Evolutionary conservation across 2,329 filamentous ascomycete genomes (phyloP).

Genomic region (Penicillium occitanis): DNA sequence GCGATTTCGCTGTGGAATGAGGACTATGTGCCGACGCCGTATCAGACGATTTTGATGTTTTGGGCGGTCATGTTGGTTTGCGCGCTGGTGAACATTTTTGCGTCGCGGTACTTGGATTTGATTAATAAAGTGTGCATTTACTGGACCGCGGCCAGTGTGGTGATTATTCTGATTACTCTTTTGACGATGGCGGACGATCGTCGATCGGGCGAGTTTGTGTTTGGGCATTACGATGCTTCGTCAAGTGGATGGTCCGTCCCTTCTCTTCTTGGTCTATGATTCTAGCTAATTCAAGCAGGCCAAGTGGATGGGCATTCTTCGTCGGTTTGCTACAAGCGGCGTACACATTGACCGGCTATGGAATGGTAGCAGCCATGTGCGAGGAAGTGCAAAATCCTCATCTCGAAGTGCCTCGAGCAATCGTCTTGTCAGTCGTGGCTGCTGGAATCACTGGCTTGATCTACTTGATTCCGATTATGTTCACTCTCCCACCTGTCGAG

Average conservation of each 20-base stretch:
- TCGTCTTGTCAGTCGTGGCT: conserved; percentile 67
- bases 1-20: conserved; percentile 71
- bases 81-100: conserved; percentile 65
- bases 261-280: neutral
- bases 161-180: conserved; percentile 67
- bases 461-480: conserved; percentile 72
- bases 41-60: conserved; percentile 70
- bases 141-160: conserved; percentile 65
- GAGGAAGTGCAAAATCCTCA: conserved; percentile 70
- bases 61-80: conserved; percentile 69
- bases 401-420: conserved; percentile 68
- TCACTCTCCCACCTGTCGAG: conserved; percentile 69
- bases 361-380: conserved; percentile 71
- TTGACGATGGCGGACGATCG: conserved; percentile 60
- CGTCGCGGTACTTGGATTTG: conserved; percentile 61
- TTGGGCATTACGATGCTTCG: conserved; percentile 66
- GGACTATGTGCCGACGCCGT: conserved; percentile 64
- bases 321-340: conserved; percentile 66
- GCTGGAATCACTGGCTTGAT: conserved; percentile 65
- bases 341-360: conserved; percentile 57
- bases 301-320: conserved; percentile 69
- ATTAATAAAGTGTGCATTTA: conserved; percentile 74
- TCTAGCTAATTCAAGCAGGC: conserved; percentile 39
- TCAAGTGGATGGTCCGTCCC: conserved; percentile 59
- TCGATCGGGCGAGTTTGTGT: conserved; percentile 63